Conservation (phyloP, 495 filamentous ascomycete genomes). For the Tuber magnatum region DNA sequence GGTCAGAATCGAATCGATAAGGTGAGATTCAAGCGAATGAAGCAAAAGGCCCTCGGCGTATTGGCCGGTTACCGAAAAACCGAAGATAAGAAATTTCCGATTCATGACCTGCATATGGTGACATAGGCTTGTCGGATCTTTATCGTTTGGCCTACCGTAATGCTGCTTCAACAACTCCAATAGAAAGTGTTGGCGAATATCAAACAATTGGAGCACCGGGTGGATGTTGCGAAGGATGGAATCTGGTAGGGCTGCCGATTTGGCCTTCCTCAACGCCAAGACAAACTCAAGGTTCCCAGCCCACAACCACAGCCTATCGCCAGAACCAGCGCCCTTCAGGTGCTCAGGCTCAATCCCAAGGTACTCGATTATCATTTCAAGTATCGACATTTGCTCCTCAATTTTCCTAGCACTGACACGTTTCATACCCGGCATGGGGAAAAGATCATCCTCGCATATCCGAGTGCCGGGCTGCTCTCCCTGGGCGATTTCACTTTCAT, state of each 20-base stretch:
- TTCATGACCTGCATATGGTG: constrained; percentile 36
- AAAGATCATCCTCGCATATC: constrained; percentile 28
- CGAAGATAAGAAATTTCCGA: constrained; percentile 35
- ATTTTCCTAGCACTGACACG: constrained; percentile 28
- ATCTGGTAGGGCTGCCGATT: constrained; percentile 14
- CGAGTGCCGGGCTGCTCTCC: constrained; percentile 15
- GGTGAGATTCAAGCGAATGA: constrained; percentile 31
- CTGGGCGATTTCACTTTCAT: constrained; percentile 6
- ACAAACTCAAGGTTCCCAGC: constrained; percentile 32
- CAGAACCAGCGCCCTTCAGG: constrained; percentile 21
- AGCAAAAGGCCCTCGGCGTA: constrained; percentile 31
- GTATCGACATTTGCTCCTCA: constrained; percentile 24
- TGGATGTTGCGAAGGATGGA: constrained; percentile 32
- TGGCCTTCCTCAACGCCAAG: constrained; percentile 23
- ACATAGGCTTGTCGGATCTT: constrained; percentile 31
- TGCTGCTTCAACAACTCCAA: constrained; percentile 31
- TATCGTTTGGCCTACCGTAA: constrained; percentile 33
- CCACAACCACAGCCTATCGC: constrained; percentile 29
- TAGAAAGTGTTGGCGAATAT: constrained; percentile 30
- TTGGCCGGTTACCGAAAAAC: constrained; percentile 30
- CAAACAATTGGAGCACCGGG: constrained; percentile 31
- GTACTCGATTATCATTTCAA: constrained; percentile 32
- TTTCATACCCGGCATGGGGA: constrained; percentile 33
- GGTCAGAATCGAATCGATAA: constrained; percentile 29
- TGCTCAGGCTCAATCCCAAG: constrained; percentile 27